phyloP scores from a whole-genome alignment of 2,329 filamentous ascomycete genomes.

The Hymenoscyphus albidus region DNA sequence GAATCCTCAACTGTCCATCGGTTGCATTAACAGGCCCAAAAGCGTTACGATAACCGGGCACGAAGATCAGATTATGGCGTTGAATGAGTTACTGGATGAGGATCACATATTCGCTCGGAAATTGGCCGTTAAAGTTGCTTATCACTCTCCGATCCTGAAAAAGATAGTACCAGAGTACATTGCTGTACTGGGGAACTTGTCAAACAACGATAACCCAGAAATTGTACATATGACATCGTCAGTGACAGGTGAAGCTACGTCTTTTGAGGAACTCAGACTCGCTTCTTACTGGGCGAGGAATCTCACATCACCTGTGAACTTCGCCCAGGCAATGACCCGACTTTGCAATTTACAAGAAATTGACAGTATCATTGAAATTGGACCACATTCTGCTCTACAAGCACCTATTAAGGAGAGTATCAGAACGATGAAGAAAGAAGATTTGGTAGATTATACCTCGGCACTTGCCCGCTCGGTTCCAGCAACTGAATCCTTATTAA shows the following conservation, averaged over 20 bases:
- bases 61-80: slow-evolving; percentile 4
- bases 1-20: slow-evolving; percentile 31
- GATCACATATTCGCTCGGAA: slow-evolving; percentile 34
- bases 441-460: slow-evolving; percentile 40
- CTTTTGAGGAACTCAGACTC: neutral
- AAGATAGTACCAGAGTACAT: neutral
- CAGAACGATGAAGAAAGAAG: slow-evolving; percentile 35
- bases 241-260: neutral
- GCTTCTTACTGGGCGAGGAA: neutral
- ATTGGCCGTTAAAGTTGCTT: slow-evolving; percentile 38
- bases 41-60: slow-evolving; percentile 26
- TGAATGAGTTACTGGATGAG: slow-evolving; percentile 10
- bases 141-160: slow-evolving; percentile 38
- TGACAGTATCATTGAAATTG: slow-evolving; percentile 24
- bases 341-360: slow-evolving; percentile 24
- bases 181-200: neutral
- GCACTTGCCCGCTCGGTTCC: neutral
- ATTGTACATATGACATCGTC: slow-evolving; percentile 2
- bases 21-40: slow-evolving; percentile 31
- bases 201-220: neutral
- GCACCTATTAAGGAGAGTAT: slow-evolving; percentile 32
- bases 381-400: slow-evolving; percentile 31
- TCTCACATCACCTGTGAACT: neutral
- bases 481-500: neutral
- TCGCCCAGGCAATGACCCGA: neutral